Percentiles rank a stretch among this genome's conserved stretches.
Evolutionary conservation across 768 basidiomycete genomes (phyloP).

Genomic region (Hericium rajendrae): DNA sequence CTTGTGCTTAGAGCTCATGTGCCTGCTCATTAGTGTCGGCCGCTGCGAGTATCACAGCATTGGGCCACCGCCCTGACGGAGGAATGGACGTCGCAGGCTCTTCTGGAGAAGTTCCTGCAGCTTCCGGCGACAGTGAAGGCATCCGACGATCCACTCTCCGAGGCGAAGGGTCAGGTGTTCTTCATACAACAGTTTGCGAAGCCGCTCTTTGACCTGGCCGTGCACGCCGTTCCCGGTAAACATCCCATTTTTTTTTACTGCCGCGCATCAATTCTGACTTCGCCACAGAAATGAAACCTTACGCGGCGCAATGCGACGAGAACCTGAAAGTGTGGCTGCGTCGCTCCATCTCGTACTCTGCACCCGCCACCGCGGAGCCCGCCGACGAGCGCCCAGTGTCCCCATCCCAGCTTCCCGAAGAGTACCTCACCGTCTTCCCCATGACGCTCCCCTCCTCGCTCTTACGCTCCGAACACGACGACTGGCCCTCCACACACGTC

Average conservation of each 20-base stretch:
- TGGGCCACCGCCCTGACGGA: conserved; percentile 86
- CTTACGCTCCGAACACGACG: conserved; percentile 19
- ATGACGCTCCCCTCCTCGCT: conserved; percentile 42
- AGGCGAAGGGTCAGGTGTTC: conserved; percentile 79
- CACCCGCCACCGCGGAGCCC: conserved; percentile 12
- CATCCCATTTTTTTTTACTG: conserved; percentile 13
- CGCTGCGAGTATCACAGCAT: conserved; percentile 81
- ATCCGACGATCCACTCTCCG: conserved; percentile 43
- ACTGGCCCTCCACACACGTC: conserved; percentile 10
- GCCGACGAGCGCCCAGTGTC: conserved; percentile 12
- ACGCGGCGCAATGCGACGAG: conserved; percentile 52
- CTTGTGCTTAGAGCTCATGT: background rate
- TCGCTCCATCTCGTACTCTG: conserved; percentile 32
- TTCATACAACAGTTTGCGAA: conserved; percentile 79
- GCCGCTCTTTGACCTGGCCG: conserved; percentile 73
- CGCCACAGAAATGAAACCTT: conserved; percentile 52
- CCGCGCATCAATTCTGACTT: background rate
- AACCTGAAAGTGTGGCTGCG: conserved; percentile 68
- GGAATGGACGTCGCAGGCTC: conserved; percentile 88
- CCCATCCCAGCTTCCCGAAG: conserved; percentile 27
- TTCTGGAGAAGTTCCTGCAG: conserved; percentile 71
- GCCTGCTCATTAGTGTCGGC: conserved; percentile 57
- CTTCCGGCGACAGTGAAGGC: conserved; percentile 50
- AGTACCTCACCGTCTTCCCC: conserved; percentile 46
- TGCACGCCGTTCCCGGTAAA: conserved; percentile 66